These are phyloP conservation scores for Phaeosphaeriaceae sp. DNA, from an alignment of 2,329 filamentous ascomycete genomes.

Conservation along the genomic window DNA sequence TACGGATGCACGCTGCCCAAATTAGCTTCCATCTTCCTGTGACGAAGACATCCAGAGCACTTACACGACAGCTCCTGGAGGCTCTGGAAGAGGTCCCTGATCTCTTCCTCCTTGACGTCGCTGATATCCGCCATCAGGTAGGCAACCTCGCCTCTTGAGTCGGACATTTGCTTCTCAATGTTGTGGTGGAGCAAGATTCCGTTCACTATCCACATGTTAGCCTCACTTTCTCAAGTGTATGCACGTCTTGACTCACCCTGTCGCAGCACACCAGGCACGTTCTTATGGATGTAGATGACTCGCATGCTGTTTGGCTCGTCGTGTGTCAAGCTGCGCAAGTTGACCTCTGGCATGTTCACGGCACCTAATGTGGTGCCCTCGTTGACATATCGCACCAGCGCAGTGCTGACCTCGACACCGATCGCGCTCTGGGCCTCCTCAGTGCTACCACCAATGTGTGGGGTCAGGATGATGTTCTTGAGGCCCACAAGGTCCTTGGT, in stretches of 20 bases:
- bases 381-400: constrained; percentile 93
- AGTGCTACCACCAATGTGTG: constrained; percentile 96
- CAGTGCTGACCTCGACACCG: constrained; percentile 88
- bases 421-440: constrained; percentile 98
- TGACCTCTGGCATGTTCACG: constrained; percentile 96
- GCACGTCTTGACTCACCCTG: constrained; percentile 61
- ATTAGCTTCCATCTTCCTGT: constrained; percentile 3
- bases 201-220: constrained; percentile 70
- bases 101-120: constrained; percentile 78
- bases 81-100: constrained; percentile 84
- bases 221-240: background rate
- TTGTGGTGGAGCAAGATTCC: constrained; percentile 94
- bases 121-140: constrained; percentile 99
- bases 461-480: constrained; percentile 93
- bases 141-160: constrained; percentile 90
- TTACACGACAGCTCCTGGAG: constrained; percentile 82
- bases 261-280: constrained; percentile 92
- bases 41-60: constrained; percentile 41
- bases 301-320: constrained; percentile 90
- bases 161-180: constrained; percentile 98
- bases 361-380: constrained; percentile 89
- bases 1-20: constrained; percentile 50
- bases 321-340: constrained; percentile 84
- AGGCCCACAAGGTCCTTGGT: constrained; percentile 82
- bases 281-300: constrained; percentile 96